Evolutionary conservation across 1,284 basidiomycete species (phyloP).

Genomic region (Boletus mariae): DNA sequence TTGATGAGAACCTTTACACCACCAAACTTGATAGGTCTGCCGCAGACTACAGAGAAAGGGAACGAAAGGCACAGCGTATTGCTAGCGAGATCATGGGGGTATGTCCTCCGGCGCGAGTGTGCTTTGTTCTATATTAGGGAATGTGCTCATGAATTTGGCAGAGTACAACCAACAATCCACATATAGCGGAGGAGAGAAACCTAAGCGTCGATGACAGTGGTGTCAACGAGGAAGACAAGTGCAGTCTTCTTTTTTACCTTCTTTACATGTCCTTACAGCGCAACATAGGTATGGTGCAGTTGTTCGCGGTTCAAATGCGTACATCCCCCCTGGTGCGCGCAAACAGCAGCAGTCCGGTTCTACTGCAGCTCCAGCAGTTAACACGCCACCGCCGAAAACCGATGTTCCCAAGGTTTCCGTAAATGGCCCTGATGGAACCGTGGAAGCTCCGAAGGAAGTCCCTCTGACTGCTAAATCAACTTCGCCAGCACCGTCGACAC

Average conservation of each 20-base stretch:
- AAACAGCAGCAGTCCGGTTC: conserved; percentile 32
- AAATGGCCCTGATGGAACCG: conserved; percentile 63
- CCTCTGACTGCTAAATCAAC: conserved; percentile 51
- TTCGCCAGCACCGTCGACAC: conserved; percentile 51
- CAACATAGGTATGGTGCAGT: conserved; percentile 84
- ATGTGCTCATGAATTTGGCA: conserved; percentile 32
- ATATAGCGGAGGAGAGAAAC: conserved; percentile 89
- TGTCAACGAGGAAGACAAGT: conserved; percentile 95
- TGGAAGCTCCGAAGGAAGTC: conserved; percentile 38
- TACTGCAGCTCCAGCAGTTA: conserved; percentile 26
- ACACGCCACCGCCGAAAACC: conserved; percentile 36
- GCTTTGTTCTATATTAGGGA: background rate
- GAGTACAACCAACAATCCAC: conserved; percentile 72
- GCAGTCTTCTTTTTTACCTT: conserved; percentile 24
- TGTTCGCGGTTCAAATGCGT: conserved; percentile 83
- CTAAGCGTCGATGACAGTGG: conserved; percentile 67
- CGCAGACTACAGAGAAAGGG: conserved; percentile 85
- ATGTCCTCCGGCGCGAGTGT: conserved; percentile 31
- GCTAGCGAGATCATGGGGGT: conserved; percentile 90
- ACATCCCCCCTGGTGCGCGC: conserved; percentile 87
- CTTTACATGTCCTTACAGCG: conserved; percentile 14
- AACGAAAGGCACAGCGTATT: conserved; percentile 83
- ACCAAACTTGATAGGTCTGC: conserved; percentile 87
- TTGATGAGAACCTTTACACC: conserved; percentile 94
- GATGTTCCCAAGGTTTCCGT: conserved; percentile 69